Evolutionary conservation across 148 eudicot species (phyloP), one percentile per base, ranked within the genome.

Genomic region (Salicornia ramosissima): DNA sequence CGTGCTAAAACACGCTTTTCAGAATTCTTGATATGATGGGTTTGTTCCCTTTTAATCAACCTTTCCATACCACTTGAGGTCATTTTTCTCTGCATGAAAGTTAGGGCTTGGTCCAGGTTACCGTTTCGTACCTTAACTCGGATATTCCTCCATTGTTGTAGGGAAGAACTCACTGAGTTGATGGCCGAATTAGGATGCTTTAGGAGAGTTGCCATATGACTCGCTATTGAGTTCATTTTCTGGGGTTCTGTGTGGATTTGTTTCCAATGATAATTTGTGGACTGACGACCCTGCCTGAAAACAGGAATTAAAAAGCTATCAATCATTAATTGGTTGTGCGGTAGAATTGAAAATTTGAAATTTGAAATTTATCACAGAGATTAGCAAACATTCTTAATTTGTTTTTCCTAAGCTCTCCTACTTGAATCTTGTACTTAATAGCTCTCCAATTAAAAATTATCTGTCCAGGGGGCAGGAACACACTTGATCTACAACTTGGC

Each of bases 1-100:
- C 86, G 83, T 1, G 98, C 96, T 65, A 92, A 57, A 0, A 88
- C 86, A 1, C 92, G 83, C 82, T 92, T 92, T 85, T 92, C 98
- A 3, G 90, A 86, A 66, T 92, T 90, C 82, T 92, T 92, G 55
- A 90, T 69, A 66, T 92, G 98, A 57, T 73, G 74, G 16, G 69
- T 45, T 75, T 83, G 84, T 18, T 86, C 81, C 11, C 3, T 52
- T 80, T 88, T 92, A 3, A 92, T 85, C 78, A 90, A 9, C 18
- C 98, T 78, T 63, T 92, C 98, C 13, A 86, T 79, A 0, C 95
- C 98, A 67, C 96, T 88, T 9, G 85, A 80, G 6, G 76, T 82
- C 96, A 92, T 92, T 75, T 85, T 83, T 68, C 87, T 80, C 77
- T 85, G 88, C 98, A 92, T 70, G 10, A 86, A 46, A 0, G 10